Base-by-base conservation (phyloP, 2,329 filamentous ascomycete genomes). In the Albophoma yamanashiensis region DNA sequence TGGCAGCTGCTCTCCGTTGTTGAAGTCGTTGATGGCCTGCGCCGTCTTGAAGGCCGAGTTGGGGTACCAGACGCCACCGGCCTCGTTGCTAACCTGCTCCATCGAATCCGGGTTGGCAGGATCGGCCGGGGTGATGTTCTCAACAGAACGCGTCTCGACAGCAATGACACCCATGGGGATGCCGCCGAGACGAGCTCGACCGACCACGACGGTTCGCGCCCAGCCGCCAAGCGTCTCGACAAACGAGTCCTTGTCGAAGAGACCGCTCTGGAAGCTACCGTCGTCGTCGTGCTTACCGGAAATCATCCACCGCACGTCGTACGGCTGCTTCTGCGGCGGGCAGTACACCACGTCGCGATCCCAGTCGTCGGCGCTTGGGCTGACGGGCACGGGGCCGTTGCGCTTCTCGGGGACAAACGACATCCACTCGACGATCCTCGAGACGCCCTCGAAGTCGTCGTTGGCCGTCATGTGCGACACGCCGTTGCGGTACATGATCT, bases 401-500 rank as follows among this genome's bases (percentile, higher is more conserved):
- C 94, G 94, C 84, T 93, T 93, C 77, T 97, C 93, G 34, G 94
- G 94, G 38, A 99, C 89, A 70, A 92, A 99, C 2, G 93, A 94
- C 82, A 99, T 86, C 94, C 94, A 99, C 74, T 96, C 89, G 57
- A 97, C 91, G 72, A 99, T 97, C 83, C 95, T 95, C 70, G 90
- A 92, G 27, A 99, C 90, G 84, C 94, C 94, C 70, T 93, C 92
- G 69, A 99, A 97, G 79, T 99, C 94, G 71, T 99, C 93, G 67
- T 89, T 89, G 70, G 94, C 94, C 67, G 93, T 97, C 90, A 97
- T 93, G 81, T 99, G 94, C 27, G 94, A 97, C 50, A 99, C 94
- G 85, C 94, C 94, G 74, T 99, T 99, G 79, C 91, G 92, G 86
- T 99, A 97, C 94, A 99, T 99, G 83, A 99, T 99, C 78, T 99